Base-by-base conservation (phyloP, 495 filamentous ascomycete genomes). In the Tuber magnatum region DNA sequence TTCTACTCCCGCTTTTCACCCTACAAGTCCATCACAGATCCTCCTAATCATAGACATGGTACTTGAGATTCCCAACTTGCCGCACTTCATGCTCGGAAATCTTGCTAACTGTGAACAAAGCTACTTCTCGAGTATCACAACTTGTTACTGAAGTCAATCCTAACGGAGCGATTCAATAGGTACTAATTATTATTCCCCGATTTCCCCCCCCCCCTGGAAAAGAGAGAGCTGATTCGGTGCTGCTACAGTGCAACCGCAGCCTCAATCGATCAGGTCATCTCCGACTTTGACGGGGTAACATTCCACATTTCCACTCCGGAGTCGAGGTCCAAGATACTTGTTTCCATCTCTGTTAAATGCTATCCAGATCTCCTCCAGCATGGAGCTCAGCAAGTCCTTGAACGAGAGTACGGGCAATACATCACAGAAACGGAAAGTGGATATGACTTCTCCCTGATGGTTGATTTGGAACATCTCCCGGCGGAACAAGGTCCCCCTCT, bases 41-140 rank as follows among this genome's bases (percentile, higher is more conserved):
- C 68, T 39, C 43, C 35, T 4, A 9, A 42, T 69, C 51, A 24
- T n/a, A 69, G 72, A 39, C 14, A 79, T 79, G 77, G 77, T 72
- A 79, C 28, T 22, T 39, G 32, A 48, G 39, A 42, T 56, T 41
- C 72, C 28, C 46, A 22, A 32, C 42, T 18, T 14, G 35, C 20
- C 24, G 35, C 48, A 40, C 40, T 20, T n/a, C 32, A 42, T 20
- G 41, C 38, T 71, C 42, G 35, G 42, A 16, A 69, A 48, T 16
- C 61, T 73, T 76, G 69, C 77, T 80, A 76, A 80, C 46, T 71
- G 16, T 42, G 51, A 32, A 35, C 41, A 73, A 72, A 83, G 95
- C 89, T 99, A 85, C 91, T 98, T 82, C 90, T 99, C 81, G 95
- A 99, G 83, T 99, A 99, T 84, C 95, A 98, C 83, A 99, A 99